phyloP scores from a whole-genome alignment of 768 basidiomycete species.

The Kwoniella heveanensis region DNA sequence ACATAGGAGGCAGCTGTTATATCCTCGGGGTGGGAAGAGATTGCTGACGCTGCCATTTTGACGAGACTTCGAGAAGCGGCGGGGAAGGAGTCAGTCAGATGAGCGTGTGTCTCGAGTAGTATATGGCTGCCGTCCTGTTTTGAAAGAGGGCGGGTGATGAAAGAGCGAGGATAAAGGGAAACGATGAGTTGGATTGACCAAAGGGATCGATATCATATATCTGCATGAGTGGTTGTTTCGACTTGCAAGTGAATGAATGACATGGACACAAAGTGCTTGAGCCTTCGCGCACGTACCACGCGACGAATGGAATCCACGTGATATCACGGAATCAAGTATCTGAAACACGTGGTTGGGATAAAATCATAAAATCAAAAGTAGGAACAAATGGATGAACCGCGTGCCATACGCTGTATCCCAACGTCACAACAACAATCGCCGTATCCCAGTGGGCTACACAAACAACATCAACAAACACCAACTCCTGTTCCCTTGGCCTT shows the following conservation, averaged over 20 bases:
- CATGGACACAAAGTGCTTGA: constrained; percentile 7
- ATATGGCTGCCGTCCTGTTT: background rate
- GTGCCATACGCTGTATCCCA: background rate
- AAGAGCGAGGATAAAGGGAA: too few species aligned
- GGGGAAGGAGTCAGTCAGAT: too few species aligned
- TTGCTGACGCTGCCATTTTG: constrained; percentile 60
- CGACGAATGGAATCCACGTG: background rate
- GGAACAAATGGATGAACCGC: background rate
- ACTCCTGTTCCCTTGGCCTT: background rate
- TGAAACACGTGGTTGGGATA: constrained; percentile 1
- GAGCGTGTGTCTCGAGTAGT: background rate
- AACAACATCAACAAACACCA: constrained; percentile 3
- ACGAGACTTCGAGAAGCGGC: background rate
- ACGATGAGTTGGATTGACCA: too few species aligned
- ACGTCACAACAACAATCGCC: background rate
- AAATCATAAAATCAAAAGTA: background rate
- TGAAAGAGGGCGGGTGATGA: too few species aligned
- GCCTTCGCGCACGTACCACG: constrained; percentile 8
- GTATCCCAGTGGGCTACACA: constrained; percentile 4
- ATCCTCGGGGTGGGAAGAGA: constrained; percentile 61
- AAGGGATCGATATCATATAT: too few species aligned
- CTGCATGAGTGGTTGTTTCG: too few species aligned
- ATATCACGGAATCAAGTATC: background rate
- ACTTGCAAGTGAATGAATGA: too few species aligned
- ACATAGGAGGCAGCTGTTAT: constrained; percentile 91